Conservation (phyloP, 495 filamentous ascomycete species). For the Penicillium coprophilum region DNA sequence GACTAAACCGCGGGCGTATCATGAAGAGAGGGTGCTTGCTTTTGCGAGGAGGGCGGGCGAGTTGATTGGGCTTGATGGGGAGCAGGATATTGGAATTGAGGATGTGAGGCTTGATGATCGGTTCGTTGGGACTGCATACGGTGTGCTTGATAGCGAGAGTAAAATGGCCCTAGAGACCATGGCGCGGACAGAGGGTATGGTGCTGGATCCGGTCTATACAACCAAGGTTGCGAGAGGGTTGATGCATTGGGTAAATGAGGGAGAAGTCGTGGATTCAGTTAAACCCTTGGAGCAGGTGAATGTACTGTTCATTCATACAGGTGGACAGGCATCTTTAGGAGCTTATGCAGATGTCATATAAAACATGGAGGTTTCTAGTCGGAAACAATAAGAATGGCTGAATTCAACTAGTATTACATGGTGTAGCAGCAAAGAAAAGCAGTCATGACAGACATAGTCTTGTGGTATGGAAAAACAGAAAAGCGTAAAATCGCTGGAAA, state of each 20-base stretch:
- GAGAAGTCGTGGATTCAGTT: conserved; percentile 21
- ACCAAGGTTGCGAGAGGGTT: conserved; percentile 36
- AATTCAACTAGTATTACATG: conserved; percentile 34
- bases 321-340: conserved; percentile 38
- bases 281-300: conserved; percentile 25
- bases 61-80: conserved; percentile 31
- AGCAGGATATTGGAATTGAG: conserved; percentile 26
- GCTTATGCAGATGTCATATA: conserved; percentile 34
- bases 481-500: conserved; percentile 20
- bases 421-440: conserved; percentile 21
- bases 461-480: conserved; percentile 16
- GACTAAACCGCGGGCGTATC: conserved; percentile 28
- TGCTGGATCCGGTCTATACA: conserved; percentile 44
- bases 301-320: conserved; percentile 44
- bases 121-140: conserved; percentile 37
- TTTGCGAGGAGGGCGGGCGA: conserved; percentile 34
- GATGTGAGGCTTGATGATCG: conserved; percentile 40
- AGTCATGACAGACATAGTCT: conserved; percentile 28
- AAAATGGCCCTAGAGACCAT: conserved; percentile 24
- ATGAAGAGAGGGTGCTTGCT: conserved; percentile 33
- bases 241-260: conserved; percentile 30
- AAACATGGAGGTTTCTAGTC: not conserved
- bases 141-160: conserved; percentile 31
- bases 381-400: conserved; percentile 15
- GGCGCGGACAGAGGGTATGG: conserved; percentile 32